Conservation (phyloP, 331 rosid species). For the Cucumis variabilis region DNA sequence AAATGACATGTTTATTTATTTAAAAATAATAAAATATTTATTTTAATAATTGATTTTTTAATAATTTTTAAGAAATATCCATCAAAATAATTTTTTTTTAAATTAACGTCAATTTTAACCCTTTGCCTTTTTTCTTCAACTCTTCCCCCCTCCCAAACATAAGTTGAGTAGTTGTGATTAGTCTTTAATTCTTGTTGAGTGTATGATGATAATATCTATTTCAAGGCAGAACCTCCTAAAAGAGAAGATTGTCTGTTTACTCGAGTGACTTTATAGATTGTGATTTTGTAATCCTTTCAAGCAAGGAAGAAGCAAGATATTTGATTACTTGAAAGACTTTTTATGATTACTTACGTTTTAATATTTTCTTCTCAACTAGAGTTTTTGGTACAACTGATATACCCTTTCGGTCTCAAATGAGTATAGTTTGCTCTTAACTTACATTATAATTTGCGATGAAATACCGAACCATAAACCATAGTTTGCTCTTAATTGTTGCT, state of each 20-base stretch:
- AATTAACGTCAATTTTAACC: slow-evolving; percentile 59
- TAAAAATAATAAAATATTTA: too few species aligned
- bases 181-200: neutral
- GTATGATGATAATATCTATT: too few species aligned
- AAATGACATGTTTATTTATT: too few species aligned
- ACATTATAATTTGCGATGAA: too few species aligned
- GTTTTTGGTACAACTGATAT: slow-evolving; percentile 50
- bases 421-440: too few species aligned
- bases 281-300: slow-evolving; percentile 47
- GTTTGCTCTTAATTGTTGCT: too few species aligned
- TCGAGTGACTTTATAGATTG: slow-evolving; percentile 39
- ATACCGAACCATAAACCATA: too few species aligned
- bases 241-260: slow-evolving; percentile 48
- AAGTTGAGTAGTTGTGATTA: neutral
- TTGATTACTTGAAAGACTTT: neutral
- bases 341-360: neutral
- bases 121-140: slow-evolving; percentile 30
- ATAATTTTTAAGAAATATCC: too few species aligned
- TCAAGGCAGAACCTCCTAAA: slow-evolving; percentile 4
- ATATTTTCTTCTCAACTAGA: slow-evolving; percentile 33
- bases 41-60: too few species aligned
- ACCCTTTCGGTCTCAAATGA: slow-evolving; percentile 21
- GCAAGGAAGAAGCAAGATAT: slow-evolving; percentile 17
- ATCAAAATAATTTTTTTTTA: too few species aligned
- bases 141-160: neutral